Evolutionary conservation across 164 flowering plant genomes (phyloP).

Genomic region (Nymphaea thermarum): DNA sequence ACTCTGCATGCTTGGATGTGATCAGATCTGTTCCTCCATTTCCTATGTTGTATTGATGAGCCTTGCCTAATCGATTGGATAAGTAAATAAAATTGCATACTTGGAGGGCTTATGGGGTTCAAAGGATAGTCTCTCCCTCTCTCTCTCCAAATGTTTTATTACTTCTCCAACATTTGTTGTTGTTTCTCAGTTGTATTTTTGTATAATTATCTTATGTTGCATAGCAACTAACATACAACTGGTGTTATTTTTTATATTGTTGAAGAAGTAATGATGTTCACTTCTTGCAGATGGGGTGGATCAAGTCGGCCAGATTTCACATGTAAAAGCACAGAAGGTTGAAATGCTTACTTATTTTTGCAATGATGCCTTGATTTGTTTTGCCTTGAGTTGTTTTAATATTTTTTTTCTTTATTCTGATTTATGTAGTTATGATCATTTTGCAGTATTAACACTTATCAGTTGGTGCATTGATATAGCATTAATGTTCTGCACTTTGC

Average conservation of each 20-base stretch:
- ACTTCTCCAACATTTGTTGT: too few relatives aligned
- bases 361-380: not conserved
- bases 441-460: not conserved
- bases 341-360: not conserved
- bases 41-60: too few relatives aligned
- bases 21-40: too few relatives aligned
- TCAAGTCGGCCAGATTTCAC: constrained; percentile 97
- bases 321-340: constrained; percentile 95
- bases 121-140: too few relatives aligned
- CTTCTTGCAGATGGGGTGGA: constrained; percentile 82
- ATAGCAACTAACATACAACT: not conserved
- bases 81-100: too few relatives aligned
- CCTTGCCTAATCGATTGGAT: too few relatives aligned
- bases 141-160: too few relatives aligned
- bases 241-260: not conserved
- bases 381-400: not conserved
- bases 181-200: not conserved
- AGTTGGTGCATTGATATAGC: too few relatives aligned
- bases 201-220: not conserved
- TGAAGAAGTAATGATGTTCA: not conserved
- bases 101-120: too few relatives aligned
- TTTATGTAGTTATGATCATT: not conserved
- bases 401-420: too few relatives aligned
- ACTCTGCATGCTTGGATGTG: too few relatives aligned
- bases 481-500: too few relatives aligned